Evolutionary conservation across 768 basidiomycete genomes (phyloP).

Genomic region (Leccinum rimulosum): DNA sequence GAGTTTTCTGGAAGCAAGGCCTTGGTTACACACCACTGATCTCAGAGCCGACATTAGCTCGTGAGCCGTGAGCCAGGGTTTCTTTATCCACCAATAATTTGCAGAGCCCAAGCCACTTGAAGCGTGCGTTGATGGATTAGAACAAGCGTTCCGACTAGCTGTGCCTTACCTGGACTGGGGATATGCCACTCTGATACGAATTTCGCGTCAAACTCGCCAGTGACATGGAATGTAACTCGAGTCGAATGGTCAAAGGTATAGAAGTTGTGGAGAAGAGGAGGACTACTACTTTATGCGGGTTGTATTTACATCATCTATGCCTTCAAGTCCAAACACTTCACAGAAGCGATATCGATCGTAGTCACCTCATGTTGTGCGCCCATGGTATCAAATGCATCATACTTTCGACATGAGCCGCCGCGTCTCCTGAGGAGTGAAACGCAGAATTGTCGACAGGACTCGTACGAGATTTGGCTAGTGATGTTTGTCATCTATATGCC

Average conservation of each 20-base stretch:
- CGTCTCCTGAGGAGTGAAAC: constrained; percentile 94
- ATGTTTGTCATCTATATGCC: constrained; percentile 6
- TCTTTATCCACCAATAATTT: constrained; percentile 58
- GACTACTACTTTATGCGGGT: not conserved
- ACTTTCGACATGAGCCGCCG: constrained; percentile 87
- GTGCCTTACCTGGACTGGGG: constrained; percentile 55
- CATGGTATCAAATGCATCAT: constrained; percentile 27
- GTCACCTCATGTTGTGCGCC: not conserved
- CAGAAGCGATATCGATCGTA: constrained; percentile 1
- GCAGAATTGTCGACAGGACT: constrained; percentile 88
- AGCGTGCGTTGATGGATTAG: constrained; percentile 1
- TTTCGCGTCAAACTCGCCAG: constrained; percentile 68
- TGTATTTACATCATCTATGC: not conserved
- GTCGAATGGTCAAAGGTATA: not conserved
- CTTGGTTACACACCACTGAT: constrained; percentile 51
- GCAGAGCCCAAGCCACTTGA: constrained; percentile 69
- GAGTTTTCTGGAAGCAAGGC: not conserved
- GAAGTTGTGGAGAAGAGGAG: not conserved
- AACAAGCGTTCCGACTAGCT: not conserved
- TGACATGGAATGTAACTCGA: constrained; percentile 45
- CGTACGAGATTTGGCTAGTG: constrained; percentile 81
- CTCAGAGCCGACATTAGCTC: constrained; percentile 43
- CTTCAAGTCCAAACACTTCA: not conserved
- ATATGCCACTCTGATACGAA: constrained; percentile 68
- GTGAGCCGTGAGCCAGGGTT: constrained; percentile 34